Base-by-base conservation (phyloP, 768 basidiomycete species). In the Agaricus blazei region DNA sequence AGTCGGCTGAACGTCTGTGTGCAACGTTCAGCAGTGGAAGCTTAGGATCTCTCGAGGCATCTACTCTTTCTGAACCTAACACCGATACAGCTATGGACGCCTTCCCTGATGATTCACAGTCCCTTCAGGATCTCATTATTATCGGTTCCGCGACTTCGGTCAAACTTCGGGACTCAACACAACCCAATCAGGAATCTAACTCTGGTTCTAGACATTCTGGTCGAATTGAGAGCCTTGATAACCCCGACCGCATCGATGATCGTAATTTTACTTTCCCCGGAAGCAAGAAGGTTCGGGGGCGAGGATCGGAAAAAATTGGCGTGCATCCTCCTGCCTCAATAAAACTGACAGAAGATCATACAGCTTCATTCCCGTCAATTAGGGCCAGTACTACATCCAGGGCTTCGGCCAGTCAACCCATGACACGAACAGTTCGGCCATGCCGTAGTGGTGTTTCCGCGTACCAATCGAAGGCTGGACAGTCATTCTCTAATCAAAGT, bases 11-110 rank as follows among this genome's bases (percentile, higher is more conserved):
- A 52, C 59, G 55, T 15, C 59, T 61, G 24, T 61, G 57, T 40
- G 45, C 57, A 19, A 54, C 53, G 11, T 61, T 60, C 55, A 73
- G 71, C 60, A 67, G 67, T 57, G 70, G 66, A 46, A 71, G 70
- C 56, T 61, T 74, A 45, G 72, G 70, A 24, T 71, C 70, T 0
- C 64, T 72, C 12, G 68, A 65, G 43, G 59, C 54, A 42, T 59
- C 62, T 34, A 61, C 24, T 11, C 2, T 29, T 7, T 54, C 53
- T 15, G 37, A 4, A 15, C 41, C 53, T n/a, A 54, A 37, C 12
- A 2, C 37, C 36, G 40, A 41, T n/a, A 14, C 46, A 4, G 11
- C 26, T 26, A 9, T 9, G 23, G 29, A 49, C 15, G 6, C 27
- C 24, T 7, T 9, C 31, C 12, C 41, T 23, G 27, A 6, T 24